Evolutionary conservation across 2,329 filamentous ascomycete species (phyloP).

Genomic region (Pyrenophora tritici-repentis): DNA sequence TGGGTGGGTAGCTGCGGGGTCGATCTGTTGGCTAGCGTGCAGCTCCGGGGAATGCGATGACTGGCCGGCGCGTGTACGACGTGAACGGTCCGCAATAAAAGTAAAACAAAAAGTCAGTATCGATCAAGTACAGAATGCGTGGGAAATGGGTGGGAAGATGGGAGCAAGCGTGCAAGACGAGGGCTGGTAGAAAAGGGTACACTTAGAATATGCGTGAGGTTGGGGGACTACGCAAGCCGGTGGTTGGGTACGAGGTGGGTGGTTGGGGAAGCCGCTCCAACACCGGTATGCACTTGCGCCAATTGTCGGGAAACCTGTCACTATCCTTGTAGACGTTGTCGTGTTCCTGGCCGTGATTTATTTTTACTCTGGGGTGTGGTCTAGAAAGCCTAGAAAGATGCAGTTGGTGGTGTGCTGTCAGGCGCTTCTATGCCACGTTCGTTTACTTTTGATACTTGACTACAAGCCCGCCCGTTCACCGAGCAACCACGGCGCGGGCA

Average conservation of each 20-base stretch:
- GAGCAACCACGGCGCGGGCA: slow-evolving; percentile 12
- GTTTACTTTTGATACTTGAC: neutral
- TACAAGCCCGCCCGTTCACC: slow-evolving; percentile 13
- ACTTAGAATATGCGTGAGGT: slow-evolving; percentile 37
- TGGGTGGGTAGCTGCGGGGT: slow-evolving; percentile 23
- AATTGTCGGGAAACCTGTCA: slow-evolving; percentile 6
- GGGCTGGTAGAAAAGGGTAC: slow-evolving; percentile 35
- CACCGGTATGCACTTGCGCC: slow-evolving; percentile 9
- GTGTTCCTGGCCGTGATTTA: neutral
- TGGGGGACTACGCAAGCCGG: slow-evolving; percentile 20
- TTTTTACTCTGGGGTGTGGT: neutral
- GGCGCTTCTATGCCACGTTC: neutral
- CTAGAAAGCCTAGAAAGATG: no score
- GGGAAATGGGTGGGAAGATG: slow-evolving; percentile 3
- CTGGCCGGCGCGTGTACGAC: neutral
- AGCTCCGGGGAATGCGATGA: slow-evolving; percentile 5
- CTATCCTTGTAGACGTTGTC: neutral
- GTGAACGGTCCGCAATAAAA: no score
- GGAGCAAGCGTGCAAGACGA: slow-evolving; percentile 21
- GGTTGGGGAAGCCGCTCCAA: slow-evolving; percentile 15
- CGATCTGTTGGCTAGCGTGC: slow-evolving; percentile 21
- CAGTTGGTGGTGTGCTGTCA: slow-evolving; percentile 2
- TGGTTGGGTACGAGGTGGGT: slow-evolving; percentile 26
- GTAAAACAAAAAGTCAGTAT: no score
- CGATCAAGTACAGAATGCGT: no score